phyloP scores from a whole-genome alignment of 352 stramenopile species.

The Pythium dissimile region DNA sequence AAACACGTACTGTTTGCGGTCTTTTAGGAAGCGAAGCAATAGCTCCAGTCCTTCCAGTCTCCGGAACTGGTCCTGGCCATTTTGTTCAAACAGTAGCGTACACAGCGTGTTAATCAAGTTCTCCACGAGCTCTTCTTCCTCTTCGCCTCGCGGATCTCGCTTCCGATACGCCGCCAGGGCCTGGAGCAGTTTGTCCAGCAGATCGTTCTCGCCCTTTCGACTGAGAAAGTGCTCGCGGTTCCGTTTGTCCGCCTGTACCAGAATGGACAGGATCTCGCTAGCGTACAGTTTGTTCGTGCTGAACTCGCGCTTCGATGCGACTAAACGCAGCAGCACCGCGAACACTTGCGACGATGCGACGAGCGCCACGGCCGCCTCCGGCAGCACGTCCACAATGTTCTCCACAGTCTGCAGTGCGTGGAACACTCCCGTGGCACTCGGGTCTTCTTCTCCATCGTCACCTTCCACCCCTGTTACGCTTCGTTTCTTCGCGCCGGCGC shows the following conservation, averaged over 20 bases:
- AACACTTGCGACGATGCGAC: conserved; percentile 18
- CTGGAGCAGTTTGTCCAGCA: conserved; percentile 84
- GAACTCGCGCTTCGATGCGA: conserved; percentile 24
- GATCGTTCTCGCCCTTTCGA: conserved; percentile 30
- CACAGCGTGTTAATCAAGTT: conserved; percentile 82
- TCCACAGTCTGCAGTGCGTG: conserved; percentile 53
- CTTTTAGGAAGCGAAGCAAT: conserved; percentile 88
- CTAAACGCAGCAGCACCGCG: conserved; percentile 17
- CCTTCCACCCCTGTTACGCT: neutral
- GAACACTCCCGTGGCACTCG: conserved; percentile 51
- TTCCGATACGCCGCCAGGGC: conserved; percentile 75
- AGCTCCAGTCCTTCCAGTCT: conserved; percentile 87
- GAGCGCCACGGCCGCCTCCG: conserved; percentile 14
- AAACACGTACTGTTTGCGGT: conserved; percentile 73
- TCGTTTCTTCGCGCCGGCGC: neutral
- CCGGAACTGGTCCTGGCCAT: conserved; percentile 32
- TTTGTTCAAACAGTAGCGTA: conserved; percentile 46
- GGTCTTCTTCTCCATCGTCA: conserved; percentile 25
- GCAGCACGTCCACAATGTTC: conserved; percentile 47
- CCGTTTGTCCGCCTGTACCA: conserved; percentile 41
- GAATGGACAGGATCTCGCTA: conserved; percentile 62
- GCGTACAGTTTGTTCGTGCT: conserved; percentile 55
- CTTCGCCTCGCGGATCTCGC: conserved; percentile 39
- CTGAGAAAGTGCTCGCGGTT: conserved; percentile 28
- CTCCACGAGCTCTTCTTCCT: conserved; percentile 88